These are phyloP conservation scores for Nitzschia inconspicua DNA, from an alignment of 108 stramenopile genomes.

Conservation along the genomic window DNA sequence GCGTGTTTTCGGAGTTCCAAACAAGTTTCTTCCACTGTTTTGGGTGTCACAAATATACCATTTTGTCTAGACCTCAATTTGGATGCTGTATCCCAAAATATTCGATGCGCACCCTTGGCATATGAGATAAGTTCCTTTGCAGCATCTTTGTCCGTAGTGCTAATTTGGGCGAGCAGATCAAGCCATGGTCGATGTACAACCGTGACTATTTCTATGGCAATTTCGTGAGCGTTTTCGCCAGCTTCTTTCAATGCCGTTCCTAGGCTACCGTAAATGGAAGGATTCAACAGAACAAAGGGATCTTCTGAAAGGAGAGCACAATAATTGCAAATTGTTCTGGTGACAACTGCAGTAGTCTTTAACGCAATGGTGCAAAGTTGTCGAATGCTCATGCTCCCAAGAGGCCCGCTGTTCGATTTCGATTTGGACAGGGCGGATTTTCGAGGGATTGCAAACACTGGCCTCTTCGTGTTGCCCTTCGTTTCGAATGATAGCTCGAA, in stretches of 20 bases:
- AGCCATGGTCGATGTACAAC: not conserved
- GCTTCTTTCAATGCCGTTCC: not conserved
- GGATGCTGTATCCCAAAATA: constrained; percentile 32
- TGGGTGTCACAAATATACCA: not conserved
- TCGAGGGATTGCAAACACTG: not conserved
- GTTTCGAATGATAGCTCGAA: not conserved
- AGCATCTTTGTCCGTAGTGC: not conserved
- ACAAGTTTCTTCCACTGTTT: constrained; percentile 1
- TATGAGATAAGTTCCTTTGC: constrained; percentile 21
- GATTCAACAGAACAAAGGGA: not conserved
- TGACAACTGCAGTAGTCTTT: not conserved
- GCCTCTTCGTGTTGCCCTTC: no score
- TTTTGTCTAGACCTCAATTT: not conserved
- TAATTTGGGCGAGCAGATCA: not conserved
- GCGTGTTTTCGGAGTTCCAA: constrained; percentile 32
- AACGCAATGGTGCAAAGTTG: constrained; percentile 21
- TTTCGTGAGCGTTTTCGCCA: not conserved
- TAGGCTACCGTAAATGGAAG: not conserved
- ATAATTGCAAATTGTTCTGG: not conserved
- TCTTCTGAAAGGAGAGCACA: not conserved
- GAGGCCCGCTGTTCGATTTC: not conserved
- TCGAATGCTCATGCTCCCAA: constrained; percentile 10
- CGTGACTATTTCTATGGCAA: not conserved
- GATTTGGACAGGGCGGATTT: not conserved
- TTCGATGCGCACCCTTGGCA: constrained; percentile 19